Conservation (phyloP, 768 basidiomycete genomes). For the Russula abietina region DNA sequence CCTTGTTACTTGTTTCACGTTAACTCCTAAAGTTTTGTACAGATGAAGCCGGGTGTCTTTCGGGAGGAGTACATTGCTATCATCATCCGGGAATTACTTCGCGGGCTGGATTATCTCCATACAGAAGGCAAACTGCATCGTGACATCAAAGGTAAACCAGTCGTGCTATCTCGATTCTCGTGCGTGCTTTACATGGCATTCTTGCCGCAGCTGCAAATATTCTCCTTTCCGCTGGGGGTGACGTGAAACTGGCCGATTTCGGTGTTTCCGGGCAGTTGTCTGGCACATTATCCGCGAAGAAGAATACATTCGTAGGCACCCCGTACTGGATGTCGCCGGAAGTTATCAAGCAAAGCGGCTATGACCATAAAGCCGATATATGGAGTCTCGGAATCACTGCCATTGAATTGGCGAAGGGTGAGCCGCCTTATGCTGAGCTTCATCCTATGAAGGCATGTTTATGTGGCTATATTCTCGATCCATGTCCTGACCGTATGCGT, state of each 20-base stretch:
- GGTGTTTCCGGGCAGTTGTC: conserved; percentile 97
- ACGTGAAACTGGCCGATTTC: conserved; percentile 97
- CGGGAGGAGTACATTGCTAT: conserved; percentile 99
- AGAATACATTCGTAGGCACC: conserved; percentile 97
- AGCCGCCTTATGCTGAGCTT: conserved; percentile 95
- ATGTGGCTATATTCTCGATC: not conserved
- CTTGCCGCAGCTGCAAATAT: conserved; percentile 80
- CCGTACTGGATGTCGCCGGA: conserved; percentile 99
- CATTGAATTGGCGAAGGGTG: conserved; percentile 95
- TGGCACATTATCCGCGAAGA: conserved; percentile 86
- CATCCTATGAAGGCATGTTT: conserved; percentile 93
- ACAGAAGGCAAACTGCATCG: conserved; percentile 94
- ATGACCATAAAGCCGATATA: conserved; percentile 98
- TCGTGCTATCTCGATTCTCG: not conserved
- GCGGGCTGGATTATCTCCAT: conserved; percentile 93
- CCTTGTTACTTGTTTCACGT: conserved; percentile 26
- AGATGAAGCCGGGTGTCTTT: conserved; percentile 99
- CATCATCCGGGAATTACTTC: conserved; percentile 85
- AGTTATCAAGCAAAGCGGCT: conserved; percentile 98
- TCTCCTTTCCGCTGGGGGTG: conserved; percentile 82
- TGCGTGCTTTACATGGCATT: not conserved
- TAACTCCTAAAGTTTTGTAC: conserved; percentile 11
- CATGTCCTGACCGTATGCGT: not conserved
- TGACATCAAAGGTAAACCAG: conserved; percentile 87
- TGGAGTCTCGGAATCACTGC: conserved; percentile 98